Evolutionary conservation across 805 yeast genomes (phyloP).

Genomic region (Trichomonascus vanleenenianus): DNA sequence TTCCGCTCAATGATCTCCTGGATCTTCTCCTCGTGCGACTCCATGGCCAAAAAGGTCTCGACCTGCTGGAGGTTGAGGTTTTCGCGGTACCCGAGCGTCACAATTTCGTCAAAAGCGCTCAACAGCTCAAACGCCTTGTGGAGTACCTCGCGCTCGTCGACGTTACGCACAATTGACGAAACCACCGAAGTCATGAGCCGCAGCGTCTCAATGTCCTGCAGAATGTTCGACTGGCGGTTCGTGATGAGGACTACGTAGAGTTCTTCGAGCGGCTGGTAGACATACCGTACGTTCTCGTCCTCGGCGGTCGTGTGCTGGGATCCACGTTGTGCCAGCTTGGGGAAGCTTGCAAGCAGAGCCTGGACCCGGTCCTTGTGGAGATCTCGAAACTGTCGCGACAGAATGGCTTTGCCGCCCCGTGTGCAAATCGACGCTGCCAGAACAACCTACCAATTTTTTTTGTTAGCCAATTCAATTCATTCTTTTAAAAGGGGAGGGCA

Average conservation of each 20-base stretch:
- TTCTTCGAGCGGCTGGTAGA: conserved; percentile 93
- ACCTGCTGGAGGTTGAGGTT: conserved; percentile 76
- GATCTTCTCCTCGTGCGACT: conserved; percentile 96
- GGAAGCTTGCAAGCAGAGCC: conserved; percentile 77
- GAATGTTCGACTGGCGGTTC: conserved; percentile 80
- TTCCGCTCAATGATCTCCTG: conserved; percentile 96
- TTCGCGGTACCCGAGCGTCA: conserved; percentile 84
- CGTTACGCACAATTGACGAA: conserved; percentile 57
- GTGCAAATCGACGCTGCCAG: conserved; percentile 93
- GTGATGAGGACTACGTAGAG: conserved; percentile 86
- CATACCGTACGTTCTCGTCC: conserved; percentile 84
- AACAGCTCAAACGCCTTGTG: conserved; percentile 82
- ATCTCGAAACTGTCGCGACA: conserved; percentile 88
- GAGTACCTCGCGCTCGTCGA: conserved; percentile 77
- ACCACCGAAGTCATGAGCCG: conserved; percentile 78
- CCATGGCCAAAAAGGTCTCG: conserved; percentile 89
- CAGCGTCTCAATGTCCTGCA: conserved; percentile 91
- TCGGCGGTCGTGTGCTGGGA: conserved; percentile 92
- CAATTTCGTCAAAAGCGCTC: conserved; percentile 89
- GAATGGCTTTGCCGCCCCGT: conserved; percentile 83
- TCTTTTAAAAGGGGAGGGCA: too few relatives aligned
- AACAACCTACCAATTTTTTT: conserved; percentile 19
- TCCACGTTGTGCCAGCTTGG: conserved; percentile 61
- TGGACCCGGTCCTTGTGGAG: conserved; percentile 78
- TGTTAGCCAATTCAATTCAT: too few relatives aligned